Evolutionary conservation across 2,329 filamentous ascomycete species (phyloP), one percentile per base, ranked within the genome.

Genomic region (Cercospora sp.): DNA sequence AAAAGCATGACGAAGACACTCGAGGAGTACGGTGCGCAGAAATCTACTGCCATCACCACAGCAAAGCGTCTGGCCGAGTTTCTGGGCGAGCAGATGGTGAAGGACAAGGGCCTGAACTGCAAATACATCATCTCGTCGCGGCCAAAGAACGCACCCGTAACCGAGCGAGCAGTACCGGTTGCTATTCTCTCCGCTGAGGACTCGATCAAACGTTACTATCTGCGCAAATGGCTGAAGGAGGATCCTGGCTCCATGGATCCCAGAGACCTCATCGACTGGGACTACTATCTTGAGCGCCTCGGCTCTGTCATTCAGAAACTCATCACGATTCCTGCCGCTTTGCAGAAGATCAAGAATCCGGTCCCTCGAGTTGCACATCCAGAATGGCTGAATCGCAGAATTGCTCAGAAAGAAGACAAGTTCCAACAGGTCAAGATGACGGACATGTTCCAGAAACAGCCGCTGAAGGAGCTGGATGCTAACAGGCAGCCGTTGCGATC

Each of bases 371-470:
- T 99, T 12, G 86, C 91, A 6, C 96, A 99, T 80, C 95, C 95
- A 0, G 96, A 99, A 64, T 99, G 95, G 95, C 86, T 99, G 36
- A 93, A 97, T 75, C 89, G 93, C 68, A 87, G 94, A 63, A 97
- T 99, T 80, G 92, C 95, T 73, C 90, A 91, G 79, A 98, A 97
- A 79, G 95, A 99, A 66, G 95, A 99, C 81, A 94, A 91, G 78
- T 90, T 98, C 85, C 97, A 99, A 83, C 95, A 99, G 82, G 97
- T 94, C 83, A 99, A 99, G 82, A 91, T 99, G 84, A 99, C 94
- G 0, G 95, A 98, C 76, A 84, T 97, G 74, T 97, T 99, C 76
- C 84, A 80, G 18, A 91, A 90, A 78, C 88, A 85, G 57, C 91
- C 92, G 0, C 79, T 97, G 26, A 87, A 88, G 12, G 91, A 94